Evolutionary conservation across 768 basidiomycete genomes (phyloP).

Genomic region (Royoungia palumana): DNA sequence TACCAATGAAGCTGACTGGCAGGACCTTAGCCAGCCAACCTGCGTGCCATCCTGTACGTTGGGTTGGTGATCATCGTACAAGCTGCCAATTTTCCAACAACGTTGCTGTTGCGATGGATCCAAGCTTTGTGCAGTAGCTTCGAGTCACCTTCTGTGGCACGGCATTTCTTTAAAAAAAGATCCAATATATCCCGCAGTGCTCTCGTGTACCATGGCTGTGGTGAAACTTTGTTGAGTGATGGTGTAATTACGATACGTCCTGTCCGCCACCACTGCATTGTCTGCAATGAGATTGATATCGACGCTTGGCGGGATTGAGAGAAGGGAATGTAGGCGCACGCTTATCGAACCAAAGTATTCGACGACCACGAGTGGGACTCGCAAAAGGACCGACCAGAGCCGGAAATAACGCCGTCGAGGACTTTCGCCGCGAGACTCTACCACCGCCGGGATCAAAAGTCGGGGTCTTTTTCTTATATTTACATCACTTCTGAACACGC

Average conservation of each 20-base stretch:
- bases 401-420: slow-evolving; percentile 18
- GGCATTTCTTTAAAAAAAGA: slow-evolving; percentile 6
- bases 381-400: neutral
- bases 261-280: neutral
- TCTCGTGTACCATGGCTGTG: slow-evolving; percentile 1
- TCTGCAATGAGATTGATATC: too few relatives aligned
- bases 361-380: too few relatives aligned
- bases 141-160: slow-evolving; percentile 1
- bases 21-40: neutral
- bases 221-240: neutral
- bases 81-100: neutral
- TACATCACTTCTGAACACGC: slow-evolving; percentile 8
- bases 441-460: too few relatives aligned
- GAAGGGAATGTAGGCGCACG: neutral
- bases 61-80: neutral
- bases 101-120: slow-evolving; percentile 1
- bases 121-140: neutral
- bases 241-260: neutral
- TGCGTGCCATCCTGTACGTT: slow-evolving; percentile 20
- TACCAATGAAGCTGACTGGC: neutral
- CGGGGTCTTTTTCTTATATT: neutral
- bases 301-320: neutral
- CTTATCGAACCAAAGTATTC: too few relatives aligned
- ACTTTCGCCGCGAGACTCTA: neutral
- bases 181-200: neutral